These are phyloP conservation scores for Bertia moriformis DNA, from an alignment of 2,329 filamentous ascomycete genomes.

Conservation along the genomic window DNA sequence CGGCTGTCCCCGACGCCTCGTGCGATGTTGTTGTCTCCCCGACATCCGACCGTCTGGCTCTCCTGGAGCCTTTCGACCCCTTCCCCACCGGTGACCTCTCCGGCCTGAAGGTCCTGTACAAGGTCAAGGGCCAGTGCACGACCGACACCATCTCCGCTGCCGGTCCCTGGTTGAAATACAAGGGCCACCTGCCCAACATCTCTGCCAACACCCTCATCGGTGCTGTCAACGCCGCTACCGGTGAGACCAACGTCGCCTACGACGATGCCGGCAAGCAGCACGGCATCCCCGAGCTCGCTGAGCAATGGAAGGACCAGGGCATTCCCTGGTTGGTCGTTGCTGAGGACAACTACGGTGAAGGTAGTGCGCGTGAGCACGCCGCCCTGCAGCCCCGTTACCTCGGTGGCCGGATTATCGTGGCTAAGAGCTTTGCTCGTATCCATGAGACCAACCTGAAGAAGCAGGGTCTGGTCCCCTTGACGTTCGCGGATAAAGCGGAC, in stretches of 20 bases:
- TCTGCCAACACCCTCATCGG: conserved; percentile 62
- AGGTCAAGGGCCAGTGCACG: conserved; percentile 65
- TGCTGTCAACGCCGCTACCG: conserved; percentile 55
- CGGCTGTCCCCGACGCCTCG: conserved; percentile 42
- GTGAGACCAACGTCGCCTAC: conserved; percentile 56
- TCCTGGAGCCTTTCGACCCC: conserved; percentile 57
- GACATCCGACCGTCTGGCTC: conserved; percentile 50
- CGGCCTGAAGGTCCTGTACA: conserved; percentile 52
- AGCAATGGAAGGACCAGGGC: conserved; percentile 49
- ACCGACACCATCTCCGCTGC: conserved; percentile 67
- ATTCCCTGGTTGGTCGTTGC: conserved; percentile 59
- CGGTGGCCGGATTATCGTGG: conserved; percentile 10
- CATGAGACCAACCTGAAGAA: conserved; percentile 15
- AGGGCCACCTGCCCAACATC: conserved; percentile 65
- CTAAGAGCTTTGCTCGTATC: conserved; percentile 12
- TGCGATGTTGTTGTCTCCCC: conserved; percentile 50
- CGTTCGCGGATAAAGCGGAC: conserved; percentile 7
- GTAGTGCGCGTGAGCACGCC: conserved; percentile 51
- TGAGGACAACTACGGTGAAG: conserved; percentile 66
- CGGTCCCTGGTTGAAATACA: conserved; percentile 67
- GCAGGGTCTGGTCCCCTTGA: conserved; percentile 13
- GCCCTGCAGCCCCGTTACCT: conserved; percentile 12
- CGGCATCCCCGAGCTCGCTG: conserved; percentile 53
- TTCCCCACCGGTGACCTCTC: conserved; percentile 48
- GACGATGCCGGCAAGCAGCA: conserved; percentile 42